These are phyloP conservation scores for Ascochyta pisi DNA, from an alignment of 2,329 filamentous ascomycete genomes.

Conservation along the genomic window DNA sequence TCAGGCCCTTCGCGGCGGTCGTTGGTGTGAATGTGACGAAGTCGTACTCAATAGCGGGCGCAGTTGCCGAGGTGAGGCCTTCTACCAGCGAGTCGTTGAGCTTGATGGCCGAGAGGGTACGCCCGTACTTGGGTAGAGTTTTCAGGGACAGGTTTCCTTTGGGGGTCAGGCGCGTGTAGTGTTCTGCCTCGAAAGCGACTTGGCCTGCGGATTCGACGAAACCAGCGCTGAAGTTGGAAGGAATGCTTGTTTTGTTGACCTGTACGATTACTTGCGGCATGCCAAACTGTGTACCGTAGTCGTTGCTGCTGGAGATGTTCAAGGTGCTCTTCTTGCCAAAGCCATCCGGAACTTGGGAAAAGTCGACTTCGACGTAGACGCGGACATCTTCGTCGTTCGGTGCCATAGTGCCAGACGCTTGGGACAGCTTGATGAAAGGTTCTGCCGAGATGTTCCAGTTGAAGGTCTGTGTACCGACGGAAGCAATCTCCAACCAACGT, in stretches of 20 bases:
- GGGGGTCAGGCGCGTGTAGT: slow-evolving; percentile 44
- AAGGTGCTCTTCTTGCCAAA: slow-evolving; percentile 40
- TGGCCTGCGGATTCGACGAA: slow-evolving; percentile 47
- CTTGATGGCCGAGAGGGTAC: slow-evolving; percentile 46
- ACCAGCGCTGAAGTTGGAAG: slow-evolving; percentile 41
- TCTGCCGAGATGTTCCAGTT: slow-evolving; percentile 47
- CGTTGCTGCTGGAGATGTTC: slow-evolving; percentile 42
- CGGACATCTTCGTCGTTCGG: slow-evolving; percentile 43
- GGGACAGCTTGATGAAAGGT: slow-evolving; percentile 47
- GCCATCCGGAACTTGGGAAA: slow-evolving; percentile 34
- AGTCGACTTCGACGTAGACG: slow-evolving; percentile 49
- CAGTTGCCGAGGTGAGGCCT: slow-evolving; percentile 35
- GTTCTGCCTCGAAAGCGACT: slow-evolving; percentile 47
- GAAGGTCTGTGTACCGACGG: slow-evolving; percentile 40
- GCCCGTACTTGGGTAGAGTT: slow-evolving; percentile 45
- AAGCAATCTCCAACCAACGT: slow-evolving; percentile 49
- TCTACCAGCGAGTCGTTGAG: slow-evolving; percentile 38
- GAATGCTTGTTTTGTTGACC: slow-evolving; percentile 45
- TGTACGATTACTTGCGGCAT: slow-evolving; percentile 41
- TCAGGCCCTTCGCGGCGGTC: slow-evolving; percentile 39
- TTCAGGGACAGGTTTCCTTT: slow-evolving; percentile 37
- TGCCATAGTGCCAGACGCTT: slow-evolving; percentile 39
- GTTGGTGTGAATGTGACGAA: slow-evolving; percentile 47
- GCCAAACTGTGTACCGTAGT: slow-evolving; percentile 49
- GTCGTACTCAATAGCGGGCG: slow-evolving; percentile 47